Evolutionary conservation across 1,139 yeast genomes (phyloP), one percentile per base, ranked within the genome.

Genomic region (Scheffersomyces quercinus): DNA sequence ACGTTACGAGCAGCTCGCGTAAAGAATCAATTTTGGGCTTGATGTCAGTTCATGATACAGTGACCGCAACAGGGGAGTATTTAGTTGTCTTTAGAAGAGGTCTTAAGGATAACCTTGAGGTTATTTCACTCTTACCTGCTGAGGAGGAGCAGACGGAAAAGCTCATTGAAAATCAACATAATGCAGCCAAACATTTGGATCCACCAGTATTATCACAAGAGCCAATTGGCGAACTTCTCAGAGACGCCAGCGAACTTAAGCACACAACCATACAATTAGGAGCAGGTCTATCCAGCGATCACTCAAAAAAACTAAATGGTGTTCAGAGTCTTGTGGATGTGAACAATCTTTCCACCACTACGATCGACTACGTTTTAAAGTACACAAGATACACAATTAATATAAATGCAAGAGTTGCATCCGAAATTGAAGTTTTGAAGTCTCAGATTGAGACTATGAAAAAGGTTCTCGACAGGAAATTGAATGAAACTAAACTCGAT

Each of bases 401-500:
- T 39, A 47, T 67, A 29, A 55, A 56, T 41, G 49, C 59, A 29
- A 56, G 66, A 43, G 41, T 66, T 4, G 42, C 52, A 3, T 44
- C 59, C 8, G 60, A 62, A 43, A 36, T 65, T 14, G 53, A 54
- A 12, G 58, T 58, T 34, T 48, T 70, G 35, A 60, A 59, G 32
- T 41, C 49, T 24, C 72, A 68, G 49, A 45, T 64, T 4, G 50
- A 53, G 6, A 46, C 47, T 3, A 49, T 59, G 41, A 49, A 46
- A 12, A 32, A 15, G 33, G 20, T 2, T 12, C 32, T 10, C 41
- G 35, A 4, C 38, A 35, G n/a, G 15, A 31, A n/a, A 26, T 24
- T 31, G 5, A 24, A 31, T 20, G 20, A 31, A 14, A 14, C 35
- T 31, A 20, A 20, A 31, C 20, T 40, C 8, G 46, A 45, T 9